These are phyloP conservation scores for Clonostachys solani DNA, from an alignment of 2,329 filamentous ascomycete genomes.

Conservation along the genomic window DNA sequence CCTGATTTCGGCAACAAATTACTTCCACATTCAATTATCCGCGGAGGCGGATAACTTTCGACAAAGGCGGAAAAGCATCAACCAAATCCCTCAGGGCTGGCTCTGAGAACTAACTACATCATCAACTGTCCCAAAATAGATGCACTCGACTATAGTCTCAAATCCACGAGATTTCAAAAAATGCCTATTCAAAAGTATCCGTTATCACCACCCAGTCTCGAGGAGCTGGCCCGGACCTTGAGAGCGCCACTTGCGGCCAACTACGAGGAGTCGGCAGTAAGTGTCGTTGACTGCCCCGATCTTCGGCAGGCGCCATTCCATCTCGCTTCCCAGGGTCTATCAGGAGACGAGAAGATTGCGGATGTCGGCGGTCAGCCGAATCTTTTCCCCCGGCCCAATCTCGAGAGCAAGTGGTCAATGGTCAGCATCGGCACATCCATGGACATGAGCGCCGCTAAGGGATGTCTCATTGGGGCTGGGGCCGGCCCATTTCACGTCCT, in stretches of 20 bases:
- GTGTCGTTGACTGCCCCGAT: conserved; percentile 24
- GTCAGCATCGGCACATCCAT: conserved; percentile 22
- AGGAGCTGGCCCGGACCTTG: conserved; percentile 14
- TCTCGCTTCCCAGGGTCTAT: conserved; percentile 31
- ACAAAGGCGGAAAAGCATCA: too few relatives aligned
- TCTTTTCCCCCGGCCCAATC: conserved; percentile 26
- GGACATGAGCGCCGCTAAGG: conserved; percentile 22
- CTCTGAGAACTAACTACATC: too few relatives aligned
- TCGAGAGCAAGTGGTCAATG: conserved; percentile 25
- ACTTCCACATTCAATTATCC: too few relatives aligned
- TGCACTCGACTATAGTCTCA: too few relatives aligned
- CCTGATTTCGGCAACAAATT: too few relatives aligned
- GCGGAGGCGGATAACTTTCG: too few relatives aligned
- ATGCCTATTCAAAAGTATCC: conserved; percentile 6
- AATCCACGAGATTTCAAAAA: too few relatives aligned
- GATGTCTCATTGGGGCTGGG: conserved; percentile 31
- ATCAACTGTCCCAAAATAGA: too few relatives aligned
- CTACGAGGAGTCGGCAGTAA: conserved; percentile 12
- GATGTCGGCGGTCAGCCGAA: conserved; percentile 39
- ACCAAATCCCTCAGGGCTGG: too few relatives aligned
- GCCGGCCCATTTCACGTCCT: conserved; percentile 34
- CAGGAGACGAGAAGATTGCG: conserved; percentile 28
- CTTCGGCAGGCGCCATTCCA: conserved; percentile 27
- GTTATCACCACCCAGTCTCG: conserved; percentile 16
- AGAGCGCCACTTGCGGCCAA: conserved; percentile 10